Evolutionary conservation across 768 basidiomycete genomes (phyloP).

Genomic region (Crucibulum laeve): DNA sequence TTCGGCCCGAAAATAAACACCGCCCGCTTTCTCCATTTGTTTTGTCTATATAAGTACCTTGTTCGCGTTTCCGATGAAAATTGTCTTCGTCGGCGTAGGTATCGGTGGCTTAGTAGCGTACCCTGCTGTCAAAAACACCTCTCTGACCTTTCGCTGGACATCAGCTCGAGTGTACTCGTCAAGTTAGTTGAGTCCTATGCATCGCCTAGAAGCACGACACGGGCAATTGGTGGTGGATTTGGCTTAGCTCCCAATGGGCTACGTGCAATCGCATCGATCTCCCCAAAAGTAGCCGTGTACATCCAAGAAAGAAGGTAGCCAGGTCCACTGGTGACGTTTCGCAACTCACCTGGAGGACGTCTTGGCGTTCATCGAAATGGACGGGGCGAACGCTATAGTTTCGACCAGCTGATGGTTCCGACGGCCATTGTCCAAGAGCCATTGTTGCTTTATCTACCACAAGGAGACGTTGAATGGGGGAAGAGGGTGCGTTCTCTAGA

Average conservation of each 20-base stretch:
- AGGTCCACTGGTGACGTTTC: conserved; percentile 20
- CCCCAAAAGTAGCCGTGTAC: conserved; percentile 20
- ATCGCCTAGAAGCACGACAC: conserved; percentile 18
- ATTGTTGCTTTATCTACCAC: conserved; percentile 21
- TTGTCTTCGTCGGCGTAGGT: conserved; percentile 30
- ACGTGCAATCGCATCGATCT: conserved; percentile 26
- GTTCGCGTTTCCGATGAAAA: conserved; percentile 23
- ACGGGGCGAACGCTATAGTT: conserved; percentile 25
- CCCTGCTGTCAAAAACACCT: conserved; percentile 29
- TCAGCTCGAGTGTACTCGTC: conserved; percentile 15
- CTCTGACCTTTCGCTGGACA: too few species aligned
- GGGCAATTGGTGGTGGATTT: conserved; percentile 28
- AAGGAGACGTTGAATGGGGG: conserved; percentile 25
- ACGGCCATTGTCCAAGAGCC: conserved; percentile 28
- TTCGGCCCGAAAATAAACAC: too few species aligned
- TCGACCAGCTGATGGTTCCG: conserved; percentile 25
- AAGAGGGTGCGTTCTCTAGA: too few species aligned
- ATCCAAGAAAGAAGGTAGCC: conserved; percentile 22
- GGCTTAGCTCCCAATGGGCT: conserved; percentile 35
- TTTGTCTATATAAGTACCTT: too few species aligned
- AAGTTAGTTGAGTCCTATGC: conserved; percentile 27
- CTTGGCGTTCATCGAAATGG: conserved; percentile 22
- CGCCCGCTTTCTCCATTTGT: too few species aligned
- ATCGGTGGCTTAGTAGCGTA: conserved; percentile 28
- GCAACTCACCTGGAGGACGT: conserved; percentile 28